Percentiles rank a stretch among this genome's conserved stretches.
phyloP scores from a whole-genome alignment of 2,329 filamentous ascomycete species.

The Fusarium sp. region DNA sequence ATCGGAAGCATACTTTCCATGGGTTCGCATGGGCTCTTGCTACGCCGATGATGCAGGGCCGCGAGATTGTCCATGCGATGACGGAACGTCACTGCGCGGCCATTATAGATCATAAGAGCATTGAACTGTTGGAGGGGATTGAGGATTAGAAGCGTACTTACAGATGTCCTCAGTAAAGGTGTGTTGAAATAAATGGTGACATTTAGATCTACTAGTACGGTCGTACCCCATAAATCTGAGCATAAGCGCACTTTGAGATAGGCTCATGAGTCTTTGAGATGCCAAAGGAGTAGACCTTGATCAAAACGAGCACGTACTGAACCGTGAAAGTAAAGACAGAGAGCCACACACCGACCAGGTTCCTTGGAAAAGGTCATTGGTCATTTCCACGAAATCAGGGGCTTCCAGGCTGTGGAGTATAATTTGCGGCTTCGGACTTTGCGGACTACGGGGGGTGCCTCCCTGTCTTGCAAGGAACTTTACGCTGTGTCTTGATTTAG shows the following conservation, averaged over 20 bases:
- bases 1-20: constrained; percentile 15
- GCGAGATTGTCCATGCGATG: constrained; percentile 22
- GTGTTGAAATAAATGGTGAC: no score
- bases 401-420: background rate
- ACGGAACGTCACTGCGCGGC: constrained; percentile 15
- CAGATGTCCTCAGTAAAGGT: background rate
- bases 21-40: constrained; percentile 28
- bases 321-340: no score
- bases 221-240: no score
- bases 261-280: background rate
- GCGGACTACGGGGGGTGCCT: background rate
- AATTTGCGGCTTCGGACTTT: background rate
- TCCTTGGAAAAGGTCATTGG: background rate
- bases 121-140: constrained; percentile 10
- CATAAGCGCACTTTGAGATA: background rate
- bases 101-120: constrained; percentile 27
- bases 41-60: constrained; percentile 26
- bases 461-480: background rate
- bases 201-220: no score
- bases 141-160: background rate
- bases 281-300: background rate
- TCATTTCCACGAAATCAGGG: background rate
- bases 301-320: no score
- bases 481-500: background rate
- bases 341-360: no score